Percentiles rank a stretch among this genome's conserved stretches.
These are phyloP conservation scores for Cardamine occulta DNA, from an alignment of 345 rosid genomes.

Conservation along the genomic window DNA sequence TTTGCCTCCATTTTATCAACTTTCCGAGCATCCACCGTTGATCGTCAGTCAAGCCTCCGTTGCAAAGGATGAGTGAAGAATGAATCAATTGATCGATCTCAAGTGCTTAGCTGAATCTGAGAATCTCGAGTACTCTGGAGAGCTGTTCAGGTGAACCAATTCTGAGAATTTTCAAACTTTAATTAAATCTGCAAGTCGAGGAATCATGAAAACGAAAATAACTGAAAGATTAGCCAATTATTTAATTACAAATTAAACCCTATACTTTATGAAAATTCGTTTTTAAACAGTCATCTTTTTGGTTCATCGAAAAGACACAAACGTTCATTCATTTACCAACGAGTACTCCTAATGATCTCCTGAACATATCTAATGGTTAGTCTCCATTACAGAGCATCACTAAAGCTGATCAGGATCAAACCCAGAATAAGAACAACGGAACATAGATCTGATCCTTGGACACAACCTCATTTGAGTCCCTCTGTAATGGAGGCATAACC, in stretches of 20 bases:
- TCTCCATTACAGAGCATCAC: background rate
- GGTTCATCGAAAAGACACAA: background rate
- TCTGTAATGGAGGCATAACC: background rate
- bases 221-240: background rate
- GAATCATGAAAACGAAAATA: conserved; percentile 5
- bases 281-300: background rate
- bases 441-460: background rate
- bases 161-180: conserved; percentile 10
- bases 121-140: background rate
- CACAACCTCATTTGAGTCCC: background rate
- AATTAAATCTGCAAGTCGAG: conserved; percentile 5
- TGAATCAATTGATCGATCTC: background rate
- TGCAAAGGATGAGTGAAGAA: background rate
- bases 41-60: background rate
- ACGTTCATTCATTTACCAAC: background rate
- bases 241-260: background rate
- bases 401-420: background rate
- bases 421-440: background rate
- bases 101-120: conserved; percentile 12
- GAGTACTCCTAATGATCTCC: background rate
- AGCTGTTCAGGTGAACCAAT: background rate
- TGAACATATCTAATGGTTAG: background rate
- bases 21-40: conserved; percentile 13
- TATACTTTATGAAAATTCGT: background rate
- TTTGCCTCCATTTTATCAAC: conserved; percentile 49